Percentiles rank a stretch among this genome's conserved stretches.
Conservation (phyloP, 768 basidiomycete species). For the Hericium rajendrae region DNA sequence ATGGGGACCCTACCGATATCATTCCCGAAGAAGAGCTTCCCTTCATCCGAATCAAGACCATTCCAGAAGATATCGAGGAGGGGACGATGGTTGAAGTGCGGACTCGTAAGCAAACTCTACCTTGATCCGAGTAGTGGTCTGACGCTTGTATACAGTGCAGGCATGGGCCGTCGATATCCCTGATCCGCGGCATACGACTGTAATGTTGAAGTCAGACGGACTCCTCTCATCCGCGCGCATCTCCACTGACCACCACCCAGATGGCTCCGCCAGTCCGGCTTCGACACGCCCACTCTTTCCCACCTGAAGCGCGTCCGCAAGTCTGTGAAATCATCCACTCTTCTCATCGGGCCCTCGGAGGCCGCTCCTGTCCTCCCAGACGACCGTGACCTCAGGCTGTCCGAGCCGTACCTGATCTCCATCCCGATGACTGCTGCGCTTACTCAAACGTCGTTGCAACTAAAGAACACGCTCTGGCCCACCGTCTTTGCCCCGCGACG, state of each 20-base stretch:
- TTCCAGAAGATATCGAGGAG: conserved; percentile 51
- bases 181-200: conserved; percentile 46
- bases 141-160: conserved; percentile 32
- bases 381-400: conserved; percentile 28
- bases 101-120: conserved; percentile 32
- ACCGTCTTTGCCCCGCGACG: conserved; percentile 62
- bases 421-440: conserved; percentile 66
- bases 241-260: conserved; percentile 26
- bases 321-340: conserved; percentile 31
- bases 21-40: conserved; percentile 54
- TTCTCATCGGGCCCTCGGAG: conserved; percentile 40
- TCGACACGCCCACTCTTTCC: conserved; percentile 52
- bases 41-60: conserved; percentile 50
- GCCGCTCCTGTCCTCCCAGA: conserved; percentile 40
- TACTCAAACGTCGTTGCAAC: conserved; percentile 49
- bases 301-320: conserved; percentile 77
- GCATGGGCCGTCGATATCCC: conserved; percentile 76
- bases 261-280: conserved; percentile 56
- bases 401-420: conserved; percentile 41
- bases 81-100: conserved; percentile 45
- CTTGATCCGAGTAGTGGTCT: background rate
- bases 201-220: conserved; percentile 48
- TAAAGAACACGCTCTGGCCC: conserved; percentile 81
- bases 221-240: background rate
- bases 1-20: conserved; percentile 31